Evolutionary conservation across 2,329 filamentous ascomycete species (phyloP).

Genomic region (Myrmaecium sp.): DNA sequence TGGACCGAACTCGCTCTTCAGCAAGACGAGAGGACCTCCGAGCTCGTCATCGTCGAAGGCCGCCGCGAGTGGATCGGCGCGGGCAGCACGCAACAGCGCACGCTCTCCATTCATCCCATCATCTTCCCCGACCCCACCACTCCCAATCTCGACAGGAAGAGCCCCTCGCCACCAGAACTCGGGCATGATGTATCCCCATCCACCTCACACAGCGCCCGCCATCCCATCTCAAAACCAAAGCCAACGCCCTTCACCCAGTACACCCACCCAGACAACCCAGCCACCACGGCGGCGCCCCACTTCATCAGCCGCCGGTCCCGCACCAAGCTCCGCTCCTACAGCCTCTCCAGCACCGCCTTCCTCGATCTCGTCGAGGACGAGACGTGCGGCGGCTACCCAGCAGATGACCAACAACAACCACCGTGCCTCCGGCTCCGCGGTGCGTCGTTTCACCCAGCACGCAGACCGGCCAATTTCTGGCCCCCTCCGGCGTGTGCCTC

Average conservation of each 20-base stretch:
- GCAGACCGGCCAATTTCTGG: constrained; percentile 22
- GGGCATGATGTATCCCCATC: constrained; percentile 1
- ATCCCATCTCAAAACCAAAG: neutral
- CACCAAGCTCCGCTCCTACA: constrained; percentile 40
- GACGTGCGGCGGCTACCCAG: constrained; percentile 14
- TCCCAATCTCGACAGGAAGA: constrained; percentile 2
- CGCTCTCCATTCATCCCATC: constrained; percentile 46
- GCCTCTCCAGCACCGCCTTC: constrained; percentile 35
- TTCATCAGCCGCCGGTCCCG: constrained; percentile 36
- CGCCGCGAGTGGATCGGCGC: constrained; percentile 48
- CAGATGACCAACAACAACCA: constrained; percentile 11
- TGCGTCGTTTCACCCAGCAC: too few species aligned
- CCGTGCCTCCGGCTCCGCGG: constrained; percentile 33
- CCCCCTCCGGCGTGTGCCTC: constrained; percentile 15
- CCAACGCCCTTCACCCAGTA: constrained; percentile 3
- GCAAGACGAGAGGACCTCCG: constrained; percentile 40
- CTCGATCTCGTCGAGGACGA: constrained; percentile 42
- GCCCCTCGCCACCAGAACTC: neutral
- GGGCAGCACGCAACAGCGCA: constrained; percentile 42
- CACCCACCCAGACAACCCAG: constrained; percentile 18
- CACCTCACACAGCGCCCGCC: neutral
- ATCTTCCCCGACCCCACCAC: constrained; percentile 23
- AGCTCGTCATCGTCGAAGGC: constrained; percentile 46
- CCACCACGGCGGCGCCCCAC: constrained; percentile 20
- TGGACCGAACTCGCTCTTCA: constrained; percentile 53